phyloP scores from a whole-genome alignment of 257 asterid genomes.

The Oldenlandia corymbosa region DNA sequence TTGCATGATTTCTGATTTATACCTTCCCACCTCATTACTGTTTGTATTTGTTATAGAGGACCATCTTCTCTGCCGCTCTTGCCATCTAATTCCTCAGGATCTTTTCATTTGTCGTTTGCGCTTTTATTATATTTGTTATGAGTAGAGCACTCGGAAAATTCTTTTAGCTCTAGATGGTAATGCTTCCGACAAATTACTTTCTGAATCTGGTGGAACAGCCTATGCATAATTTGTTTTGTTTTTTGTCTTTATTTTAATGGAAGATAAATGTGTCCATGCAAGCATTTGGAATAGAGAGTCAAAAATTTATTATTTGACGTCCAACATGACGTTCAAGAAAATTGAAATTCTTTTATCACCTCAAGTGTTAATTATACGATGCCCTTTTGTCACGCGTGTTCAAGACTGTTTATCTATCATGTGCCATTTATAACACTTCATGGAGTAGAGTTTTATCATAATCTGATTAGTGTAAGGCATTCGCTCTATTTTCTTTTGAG shows the following conservation, averaged over 20 bases:
- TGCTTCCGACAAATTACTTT: neutral
- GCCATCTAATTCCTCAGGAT: neutral
- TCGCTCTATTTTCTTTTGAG: neutral
- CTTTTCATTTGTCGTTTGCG: neutral
- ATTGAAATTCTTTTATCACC: too few relatives aligned
- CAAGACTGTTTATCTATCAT: neutral
- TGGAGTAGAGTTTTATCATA: neutral
- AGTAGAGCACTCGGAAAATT: neutral
- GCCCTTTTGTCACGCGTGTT: neutral
- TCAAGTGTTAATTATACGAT: neutral
- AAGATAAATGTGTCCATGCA: neutral
- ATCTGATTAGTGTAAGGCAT: neutral
- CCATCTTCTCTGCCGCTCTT: neutral
- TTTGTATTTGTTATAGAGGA: neutral
- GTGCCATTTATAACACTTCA: too few relatives aligned
- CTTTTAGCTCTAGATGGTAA: neutral
- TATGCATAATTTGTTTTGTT: neutral
- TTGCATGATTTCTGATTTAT: neutral
- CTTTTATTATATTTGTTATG: neutral
- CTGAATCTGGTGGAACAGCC: neutral
- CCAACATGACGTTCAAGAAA: too few relatives aligned
- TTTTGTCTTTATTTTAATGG: neutral
- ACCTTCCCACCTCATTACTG: neutral
- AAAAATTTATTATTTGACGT: neutral
- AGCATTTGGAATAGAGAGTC: neutral